Conservation (phyloP, 2,329 filamentous ascomycete genomes). For the Pseudogymnoascus sp. region DNA sequence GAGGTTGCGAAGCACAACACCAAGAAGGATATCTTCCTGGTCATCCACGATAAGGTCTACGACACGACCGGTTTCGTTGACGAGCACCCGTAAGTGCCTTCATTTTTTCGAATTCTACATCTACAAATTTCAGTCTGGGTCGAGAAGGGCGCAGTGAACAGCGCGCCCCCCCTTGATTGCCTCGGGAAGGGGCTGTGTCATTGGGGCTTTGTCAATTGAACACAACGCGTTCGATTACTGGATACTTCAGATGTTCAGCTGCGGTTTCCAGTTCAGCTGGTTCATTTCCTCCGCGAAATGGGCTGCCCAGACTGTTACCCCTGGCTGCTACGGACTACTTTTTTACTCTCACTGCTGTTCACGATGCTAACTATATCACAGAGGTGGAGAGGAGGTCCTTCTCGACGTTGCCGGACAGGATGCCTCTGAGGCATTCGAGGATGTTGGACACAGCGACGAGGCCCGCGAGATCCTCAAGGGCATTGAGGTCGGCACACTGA, state of each 20-base stretch:
- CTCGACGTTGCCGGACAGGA: slow-evolving; percentile 95
- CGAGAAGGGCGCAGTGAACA: not conserved
- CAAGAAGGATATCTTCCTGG: slow-evolving; percentile 89
- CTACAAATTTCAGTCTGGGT: not conserved
- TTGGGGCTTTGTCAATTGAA: not conserved
- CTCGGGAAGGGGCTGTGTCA: not conserved
- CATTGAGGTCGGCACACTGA: slow-evolving; percentile 66
- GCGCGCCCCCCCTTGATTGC: not conserved
- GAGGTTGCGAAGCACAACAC: slow-evolving; percentile 79
- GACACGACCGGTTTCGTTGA: slow-evolving; percentile 82
- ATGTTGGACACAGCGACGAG: slow-evolving; percentile 98
- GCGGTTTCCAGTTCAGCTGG: not conserved
- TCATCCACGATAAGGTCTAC: slow-evolving; percentile 97
- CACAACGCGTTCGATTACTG: too few species aligned
- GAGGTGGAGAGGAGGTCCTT: slow-evolving; percentile 95
- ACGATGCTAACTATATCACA: slow-evolving; percentile 33
- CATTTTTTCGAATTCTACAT: slow-evolving; percentile 1
- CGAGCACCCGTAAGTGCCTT: slow-evolving; percentile 73
- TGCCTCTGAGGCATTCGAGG: slow-evolving; percentile 95
- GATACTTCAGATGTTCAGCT: not conserved
- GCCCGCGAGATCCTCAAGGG: slow-evolving; percentile 85
- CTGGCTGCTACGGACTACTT: not conserved
- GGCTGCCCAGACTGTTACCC: not conserved
- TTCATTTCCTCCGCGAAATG: not conserved
- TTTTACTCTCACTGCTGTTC: not conserved